A percentile compares a stretch with the other conserved stretches of the same genome.
These are phyloP conservation scores for Polymyxa betae DNA, from an alignment of 208 protist species.

Conservation along the genomic window DNA sequence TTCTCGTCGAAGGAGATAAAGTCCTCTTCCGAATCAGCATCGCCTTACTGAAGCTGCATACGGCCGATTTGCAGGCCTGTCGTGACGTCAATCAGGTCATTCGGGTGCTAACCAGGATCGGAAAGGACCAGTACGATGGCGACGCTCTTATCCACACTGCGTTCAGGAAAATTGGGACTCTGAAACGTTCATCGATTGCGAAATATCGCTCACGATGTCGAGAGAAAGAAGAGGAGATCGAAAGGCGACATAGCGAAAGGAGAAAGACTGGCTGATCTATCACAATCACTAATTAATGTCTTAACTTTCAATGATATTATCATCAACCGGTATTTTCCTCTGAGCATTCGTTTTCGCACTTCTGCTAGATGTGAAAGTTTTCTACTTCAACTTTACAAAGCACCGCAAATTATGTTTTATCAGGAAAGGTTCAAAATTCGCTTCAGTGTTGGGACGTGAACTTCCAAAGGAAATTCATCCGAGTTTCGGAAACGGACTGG, in stretches of 20 bases:
- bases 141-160: background rate
- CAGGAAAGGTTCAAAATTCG: too few relatives aligned
- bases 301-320: too few relatives aligned
- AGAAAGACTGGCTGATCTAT: too few relatives aligned
- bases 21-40: constrained; percentile 59
- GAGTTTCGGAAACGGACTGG: too few relatives aligned
- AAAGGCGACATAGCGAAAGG: background rate
- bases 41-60: constrained; percentile 56
- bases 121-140: constrained; percentile 45
- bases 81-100: background rate
- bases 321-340: too few relatives aligned
- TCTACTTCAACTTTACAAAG: too few relatives aligned
- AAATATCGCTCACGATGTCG: background rate
- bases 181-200: constrained; percentile 24
- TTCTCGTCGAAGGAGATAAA: constrained; percentile 59
- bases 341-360: too few relatives aligned
- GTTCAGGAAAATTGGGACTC: background rate
- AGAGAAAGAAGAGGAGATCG: background rate
- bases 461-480: too few relatives aligned
- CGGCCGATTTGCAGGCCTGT: constrained; percentile 32
- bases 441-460: too few relatives aligned
- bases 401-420: too few relatives aligned
- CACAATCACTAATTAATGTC: too few relatives aligned
- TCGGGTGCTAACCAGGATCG: constrained; percentile 8
- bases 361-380: too few relatives aligned